Evolutionary conservation across 176 grass and related monocot genomes (phyloP), one percentile per base, ranked within the genome.

Genomic region (Carex kokanica): DNA sequence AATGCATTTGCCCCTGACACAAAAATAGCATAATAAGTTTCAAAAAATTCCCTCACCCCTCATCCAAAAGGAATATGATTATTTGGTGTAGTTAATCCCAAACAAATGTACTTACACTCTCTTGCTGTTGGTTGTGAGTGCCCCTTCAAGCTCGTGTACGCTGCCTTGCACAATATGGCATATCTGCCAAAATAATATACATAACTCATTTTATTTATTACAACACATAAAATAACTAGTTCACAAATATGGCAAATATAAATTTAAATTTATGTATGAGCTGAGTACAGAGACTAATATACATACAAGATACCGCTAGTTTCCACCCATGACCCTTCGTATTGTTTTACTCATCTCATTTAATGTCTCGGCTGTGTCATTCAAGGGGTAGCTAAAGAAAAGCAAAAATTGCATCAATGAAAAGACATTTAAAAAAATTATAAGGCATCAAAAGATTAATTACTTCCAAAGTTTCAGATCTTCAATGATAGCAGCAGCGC

Each of bases 1-100:
- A 97, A 79, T 80, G 94, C 94, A 88, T 86, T 88, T 66, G 92
- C 84, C 94, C 94, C 94, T 97, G 81, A 2, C 34, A 53, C 80
- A 84, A 88, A 73, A 72, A 47, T 52, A 74, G 70, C 11, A 74
- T n/a, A 70, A 52, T 49, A 15, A 74, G 1, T 74, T 52, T 52
- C 5, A 24, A 74, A 74, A 60, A 25, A 1, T 20, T 54, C 64
- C 8, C 15, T 17, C 47, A 82, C 77, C 25, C 13, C 52, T 11
- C 27, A 78, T 27, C 8, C 66, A 75, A 65, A 34, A 40, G 12
- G 4, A 49, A 60, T 68, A 83, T 49, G 60, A 84, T 16, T 69
- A 56, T 25, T 52, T n/a, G n/a, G 58, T 73, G 29, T 11, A 55
- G 12, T 57, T 54, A 20, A 43, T 12, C 67, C 16, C 75, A 54